A percentile compares a stretch with the other conserved stretches of the same genome.
phyloP scores from a whole-genome alignment of 345 rosid species.

The Hypericum perforatum region DNA sequence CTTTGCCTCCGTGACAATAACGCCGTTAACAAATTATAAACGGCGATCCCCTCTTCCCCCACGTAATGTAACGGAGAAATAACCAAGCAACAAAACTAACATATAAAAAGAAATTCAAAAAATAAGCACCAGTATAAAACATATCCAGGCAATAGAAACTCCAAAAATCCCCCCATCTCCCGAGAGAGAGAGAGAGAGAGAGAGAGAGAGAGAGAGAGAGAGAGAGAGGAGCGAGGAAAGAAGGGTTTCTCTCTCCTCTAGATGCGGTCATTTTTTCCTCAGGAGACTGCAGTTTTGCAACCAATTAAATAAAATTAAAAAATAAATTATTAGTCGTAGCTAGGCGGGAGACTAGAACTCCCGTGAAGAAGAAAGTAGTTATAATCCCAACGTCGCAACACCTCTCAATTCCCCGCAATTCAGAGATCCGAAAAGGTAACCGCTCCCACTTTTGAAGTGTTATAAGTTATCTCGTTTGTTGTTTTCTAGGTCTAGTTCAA shows the following conservation, averaged over 20 bases:
- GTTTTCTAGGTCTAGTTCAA: constrained; percentile 15
- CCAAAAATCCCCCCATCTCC: constrained; percentile 29
- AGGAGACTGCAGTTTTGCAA: too few species aligned
- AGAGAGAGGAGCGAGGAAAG: too few species aligned
- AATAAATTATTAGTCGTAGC: too few species aligned
- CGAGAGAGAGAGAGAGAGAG: constrained; percentile 14
- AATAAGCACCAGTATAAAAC: neutral
- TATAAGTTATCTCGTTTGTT: neutral
- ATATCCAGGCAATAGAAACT: constrained; percentile 6
- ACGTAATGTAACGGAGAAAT: constrained; percentile 18
- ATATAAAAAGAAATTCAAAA: neutral
- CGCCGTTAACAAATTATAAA: constrained; percentile 37
- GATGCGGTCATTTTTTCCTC: too few species aligned
- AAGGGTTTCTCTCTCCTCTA: too few species aligned
- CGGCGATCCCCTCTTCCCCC: constrained; percentile 21
- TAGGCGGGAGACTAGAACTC: too few species aligned
- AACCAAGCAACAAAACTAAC: constrained; percentile 11
- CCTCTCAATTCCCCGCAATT: too few species aligned
- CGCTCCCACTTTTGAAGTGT: too few species aligned
- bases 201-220: neutral
- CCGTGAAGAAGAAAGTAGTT: too few species aligned
- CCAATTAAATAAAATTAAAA: too few species aligned
- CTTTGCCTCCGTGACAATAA: constrained; percentile 12
- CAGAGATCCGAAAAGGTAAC: too few species aligned
- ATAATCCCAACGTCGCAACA: too few species aligned